These are phyloP conservation scores for Leccinum truebloodii DNA, from an alignment of 768 basidiomycete genomes.

Conservation along the genomic window DNA sequence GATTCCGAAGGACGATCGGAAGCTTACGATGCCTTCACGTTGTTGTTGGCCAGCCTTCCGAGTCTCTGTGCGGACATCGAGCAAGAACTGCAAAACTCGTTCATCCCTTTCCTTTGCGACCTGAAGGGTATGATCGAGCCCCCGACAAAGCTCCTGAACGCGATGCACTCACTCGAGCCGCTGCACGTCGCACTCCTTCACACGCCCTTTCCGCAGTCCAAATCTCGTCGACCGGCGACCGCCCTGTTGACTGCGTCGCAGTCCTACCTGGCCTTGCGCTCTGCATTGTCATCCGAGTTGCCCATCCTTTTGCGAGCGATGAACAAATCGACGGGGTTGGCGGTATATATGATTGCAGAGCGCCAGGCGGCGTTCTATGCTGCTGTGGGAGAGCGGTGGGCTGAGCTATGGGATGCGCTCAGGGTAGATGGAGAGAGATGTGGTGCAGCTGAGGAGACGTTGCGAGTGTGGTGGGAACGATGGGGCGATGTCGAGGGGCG, in stretches of 20 bases:
- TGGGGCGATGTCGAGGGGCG: constrained; percentile 66
- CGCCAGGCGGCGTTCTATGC: constrained; percentile 63
- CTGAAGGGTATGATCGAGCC: constrained; percentile 60
- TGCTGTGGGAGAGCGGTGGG: constrained; percentile 66
- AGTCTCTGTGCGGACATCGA: constrained; percentile 57
- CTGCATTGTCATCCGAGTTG: constrained; percentile 69
- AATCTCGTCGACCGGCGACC: constrained; percentile 56
- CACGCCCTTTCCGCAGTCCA: constrained; percentile 59
- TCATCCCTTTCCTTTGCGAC: constrained; percentile 59
- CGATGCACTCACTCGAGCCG: constrained; percentile 74
- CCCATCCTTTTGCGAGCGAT: constrained; percentile 61
- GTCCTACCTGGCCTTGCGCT: constrained; percentile 75
- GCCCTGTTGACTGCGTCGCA: constrained; percentile 71
- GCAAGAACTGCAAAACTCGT: constrained; percentile 47
- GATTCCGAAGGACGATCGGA: constrained; percentile 42
- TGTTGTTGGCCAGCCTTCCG: constrained; percentile 56
- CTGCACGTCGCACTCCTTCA: constrained; percentile 71
- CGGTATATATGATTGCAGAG: constrained; percentile 51
- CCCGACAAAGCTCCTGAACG: constrained; percentile 65
- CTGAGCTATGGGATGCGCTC: constrained; percentile 84
- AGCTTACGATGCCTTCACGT: constrained; percentile 71
- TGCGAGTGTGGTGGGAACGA: constrained; percentile 67
- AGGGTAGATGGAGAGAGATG: constrained; percentile 69
- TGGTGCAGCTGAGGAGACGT: constrained; percentile 66
- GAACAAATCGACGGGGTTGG: constrained; percentile 56